phyloP scores from a whole-genome alignment of 805 yeast genomes.

The Yueomyces sinensis region DNA sequence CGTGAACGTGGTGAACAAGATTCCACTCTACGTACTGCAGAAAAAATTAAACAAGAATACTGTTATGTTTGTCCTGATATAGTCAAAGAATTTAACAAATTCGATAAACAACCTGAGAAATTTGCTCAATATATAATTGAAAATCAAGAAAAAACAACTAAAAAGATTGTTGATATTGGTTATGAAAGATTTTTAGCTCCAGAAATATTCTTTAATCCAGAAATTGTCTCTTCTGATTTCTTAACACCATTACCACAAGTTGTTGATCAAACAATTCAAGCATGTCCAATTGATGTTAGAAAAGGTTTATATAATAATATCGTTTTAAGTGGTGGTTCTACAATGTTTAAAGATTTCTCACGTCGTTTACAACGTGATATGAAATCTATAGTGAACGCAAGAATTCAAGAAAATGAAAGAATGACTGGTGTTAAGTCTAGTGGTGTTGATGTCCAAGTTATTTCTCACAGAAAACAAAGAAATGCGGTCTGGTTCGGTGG shows the following conservation, averaged over 20 bases:
- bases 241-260: slow-evolving; percentile 92
- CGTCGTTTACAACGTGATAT: slow-evolving; percentile 94
- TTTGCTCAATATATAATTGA: slow-evolving; percentile 90
- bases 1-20: slow-evolving; percentile 97
- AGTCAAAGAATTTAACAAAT: slow-evolving; percentile 89
- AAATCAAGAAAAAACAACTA: slow-evolving; percentile 50
- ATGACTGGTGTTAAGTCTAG: slow-evolving; percentile 64
- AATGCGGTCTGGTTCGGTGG: slow-evolving; percentile 99
- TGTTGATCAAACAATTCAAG: slow-evolving; percentile 89
- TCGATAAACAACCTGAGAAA: slow-evolving; percentile 86
- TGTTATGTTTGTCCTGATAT: slow-evolving; percentile 97
- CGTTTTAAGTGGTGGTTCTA: slow-evolving; percentile 93
- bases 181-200: slow-evolving; percentile 97
- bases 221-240: slow-evolving; percentile 89
- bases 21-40: slow-evolving; percentile 90
- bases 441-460: slow-evolving; percentile 95
- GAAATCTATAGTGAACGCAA: slow-evolving; percentile 72
- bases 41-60: slow-evolving; percentile 88
- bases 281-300: slow-evolving; percentile 95
- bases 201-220: slow-evolving; percentile 98
- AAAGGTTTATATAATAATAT: slow-evolving; percentile 91
- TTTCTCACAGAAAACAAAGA: slow-evolving; percentile 92
- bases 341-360: slow-evolving; percentile 97
- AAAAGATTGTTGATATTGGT: slow-evolving; percentile 77
- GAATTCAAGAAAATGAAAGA: slow-evolving; percentile 72